Evolutionary conservation across 306 rosid species (phyloP), one percentile per base, ranked within the genome.

Genomic region (Vigna nakashimae): DNA sequence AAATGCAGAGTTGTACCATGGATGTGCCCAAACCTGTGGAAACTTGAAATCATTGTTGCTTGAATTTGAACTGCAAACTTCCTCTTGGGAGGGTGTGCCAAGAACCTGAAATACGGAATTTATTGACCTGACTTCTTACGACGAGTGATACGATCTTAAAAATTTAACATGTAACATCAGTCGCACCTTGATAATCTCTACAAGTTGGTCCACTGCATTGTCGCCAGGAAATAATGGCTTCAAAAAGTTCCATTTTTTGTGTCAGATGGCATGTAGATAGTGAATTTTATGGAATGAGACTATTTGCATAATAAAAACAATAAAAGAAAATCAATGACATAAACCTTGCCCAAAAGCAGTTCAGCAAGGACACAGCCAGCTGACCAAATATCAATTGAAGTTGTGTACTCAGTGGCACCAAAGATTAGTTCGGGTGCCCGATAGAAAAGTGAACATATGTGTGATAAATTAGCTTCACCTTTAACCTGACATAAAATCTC

Each of bases 141-240:
- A 71, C 38, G 17, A 69, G 69, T 78, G 13, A 68, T 55, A 76
- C 9, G 52, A 60, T 64, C 16, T 49, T 43, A 67, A 60, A 55
- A 64, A 80, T 52, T 9, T 36, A 70, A 68, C 12, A 65, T 20
- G 24, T 38, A 43, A 56, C 50, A 71, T 9, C 42, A 77, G 18
- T 59, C 34, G 49, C 71, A 90, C 97, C 96, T 90, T 90, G 81
- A 92, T 90, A 69, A 92, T 92, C 86, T 89, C 97, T 58, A 90
- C 97, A 69, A 92, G 93, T 80, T 92, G 97, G 79, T 89, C 97
- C 68, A 90, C 93, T 4, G 97, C 93, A 72, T 83, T 90, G 69
- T 88, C 95, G 7, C 97, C 95, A 7, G 97, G 97, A 83, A 92
- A 92, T 82, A 92, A 69, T 26, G 93, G 92, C 97, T 92, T 55